Base-by-base conservation (phyloP, 768 basidiomycete species). In the Coprinopsis sp. region DNA sequence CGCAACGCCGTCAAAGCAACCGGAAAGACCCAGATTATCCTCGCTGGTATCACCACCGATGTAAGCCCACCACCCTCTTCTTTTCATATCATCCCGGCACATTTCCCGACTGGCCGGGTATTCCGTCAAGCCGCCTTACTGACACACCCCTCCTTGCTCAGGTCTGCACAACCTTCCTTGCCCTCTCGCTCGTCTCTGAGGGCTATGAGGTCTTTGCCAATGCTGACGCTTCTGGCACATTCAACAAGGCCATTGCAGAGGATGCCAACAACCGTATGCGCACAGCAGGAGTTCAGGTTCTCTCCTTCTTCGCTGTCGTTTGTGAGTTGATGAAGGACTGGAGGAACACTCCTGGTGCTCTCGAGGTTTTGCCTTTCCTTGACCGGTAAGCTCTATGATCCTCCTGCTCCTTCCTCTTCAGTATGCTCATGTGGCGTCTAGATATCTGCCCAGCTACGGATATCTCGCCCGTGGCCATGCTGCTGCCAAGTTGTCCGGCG, bases 291-390 rank as follows among this genome's bases (percentile, higher is more conserved):
- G 69, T 77, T 3, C 64, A 74, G 22, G 66, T 77, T 16, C 47
- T 72, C 5, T 74, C 73, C 5, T 55, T 67, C 52, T 76, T 76
- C 52, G 68, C 74, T 6, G 58, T 76, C 33, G 58, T 62, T 13
- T 61, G 58, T 25, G 75, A 77, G 55, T 62, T 76, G 31, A 74
- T 77, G 73, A 59, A 73, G 33, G 74, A 77, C 57, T 77, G 76
- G 76, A 68, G 72, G 45, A 63, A 66, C 52, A 69, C 68, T 4
- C 73, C 76, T n/a, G 74, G 73, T 3, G 54, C 71, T 1, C 14
- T 39, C 13, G 63, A 74, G 54, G 47, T 75, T 55, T 38, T 74
- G 40, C 72, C 74, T 1, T 76, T 58, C 61, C 72, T 68, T 47
- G 72, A 74, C 54, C 64, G 60, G 74, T 76, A 45, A 31, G 70